Conservation (phyloP, 768 basidiomycete genomes). For the Podaxis sp. region DNA sequence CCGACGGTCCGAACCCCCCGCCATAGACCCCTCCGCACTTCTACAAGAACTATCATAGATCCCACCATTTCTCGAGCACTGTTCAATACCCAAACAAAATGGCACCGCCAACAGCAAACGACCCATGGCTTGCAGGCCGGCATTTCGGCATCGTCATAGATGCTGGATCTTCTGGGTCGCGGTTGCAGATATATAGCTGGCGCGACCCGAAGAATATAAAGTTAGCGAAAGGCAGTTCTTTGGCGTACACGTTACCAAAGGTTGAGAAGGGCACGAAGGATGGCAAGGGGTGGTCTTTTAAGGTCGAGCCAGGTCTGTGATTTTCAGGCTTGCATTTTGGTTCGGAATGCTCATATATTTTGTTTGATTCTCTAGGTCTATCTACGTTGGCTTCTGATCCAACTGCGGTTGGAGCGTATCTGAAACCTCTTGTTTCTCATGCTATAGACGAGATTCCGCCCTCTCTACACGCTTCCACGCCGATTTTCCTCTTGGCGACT, state of each 20-base stretch:
- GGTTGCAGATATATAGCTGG: slow-evolving; percentile 98
- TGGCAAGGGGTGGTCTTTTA: slow-evolving; percentile 84
- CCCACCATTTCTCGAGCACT: too few species aligned
- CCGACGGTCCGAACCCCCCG: background rate
- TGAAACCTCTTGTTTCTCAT: slow-evolving; percentile 81
- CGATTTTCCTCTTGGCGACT: slow-evolving; percentile 92
- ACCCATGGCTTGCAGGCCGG: slow-evolving; percentile 77
- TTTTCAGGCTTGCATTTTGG: background rate
- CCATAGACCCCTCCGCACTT: background rate
- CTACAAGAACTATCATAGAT: too few species aligned
- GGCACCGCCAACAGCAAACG: slow-evolving; percentile 71
- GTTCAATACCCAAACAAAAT: slow-evolving; percentile 33
- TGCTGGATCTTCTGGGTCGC: slow-evolving; percentile 96
- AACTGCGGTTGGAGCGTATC: slow-evolving; percentile 68
- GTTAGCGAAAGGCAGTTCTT: slow-evolving; percentile 52
- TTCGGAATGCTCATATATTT: background rate
- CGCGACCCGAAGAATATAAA: slow-evolving; percentile 63
- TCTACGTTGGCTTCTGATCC: slow-evolving; percentile 78
- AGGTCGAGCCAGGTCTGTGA: slow-evolving; percentile 88
- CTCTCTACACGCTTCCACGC: slow-evolving; percentile 79
- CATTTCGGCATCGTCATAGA: slow-evolving; percentile 96
- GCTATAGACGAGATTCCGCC: slow-evolving; percentile 85
- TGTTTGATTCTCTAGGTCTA: slow-evolving; percentile 56
- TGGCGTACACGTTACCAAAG: slow-evolving; percentile 63
- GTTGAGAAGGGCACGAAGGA: slow-evolving; percentile 89